A percentile compares a stretch with the other conserved stretches of the same genome.
Evolutionary conservation across 1,139 yeast species (phyloP).

Genomic region (Nakaseomyces bracarensis): DNA sequence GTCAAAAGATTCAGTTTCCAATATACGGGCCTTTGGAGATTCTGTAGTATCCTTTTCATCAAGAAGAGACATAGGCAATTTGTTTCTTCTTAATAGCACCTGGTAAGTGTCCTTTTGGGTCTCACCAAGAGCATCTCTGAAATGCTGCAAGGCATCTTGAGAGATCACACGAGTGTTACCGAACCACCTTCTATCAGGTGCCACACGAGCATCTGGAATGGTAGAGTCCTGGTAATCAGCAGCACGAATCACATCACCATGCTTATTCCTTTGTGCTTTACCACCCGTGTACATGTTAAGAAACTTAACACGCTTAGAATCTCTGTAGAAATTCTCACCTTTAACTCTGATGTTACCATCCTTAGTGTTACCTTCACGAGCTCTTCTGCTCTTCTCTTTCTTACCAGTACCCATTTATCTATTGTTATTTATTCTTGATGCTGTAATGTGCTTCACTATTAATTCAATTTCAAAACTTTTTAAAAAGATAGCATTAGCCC

Average conservation of each 20-base stretch:
- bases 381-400: slow-evolving; percentile 82
- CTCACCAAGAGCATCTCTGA: slow-evolving; percentile 89
- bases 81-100: slow-evolving; percentile 79
- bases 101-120: slow-evolving; percentile 81
- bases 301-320: slow-evolving; percentile 85
- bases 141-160: slow-evolving; percentile 90
- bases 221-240: slow-evolving; percentile 86
- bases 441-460: background rate
- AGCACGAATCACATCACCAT: slow-evolving; percentile 79
- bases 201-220: slow-evolving; percentile 85
- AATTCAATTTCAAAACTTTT: too few relatives aligned
- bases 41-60: slow-evolving; percentile 73
- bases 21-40: slow-evolving; percentile 67
- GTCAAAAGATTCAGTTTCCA: slow-evolving; percentile 80
- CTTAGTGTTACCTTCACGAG: slow-evolving; percentile 69
- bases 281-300: slow-evolving; percentile 91
- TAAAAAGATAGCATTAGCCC: too few relatives aligned
- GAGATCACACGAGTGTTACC: slow-evolving; percentile 96
- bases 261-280: slow-evolving; percentile 73
- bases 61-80: slow-evolving; percentile 88
- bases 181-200: slow-evolving; percentile 95
- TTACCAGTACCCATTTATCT: slow-evolving; percentile 94
- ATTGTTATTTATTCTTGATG: too few relatives aligned
- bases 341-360: slow-evolving; percentile 90
- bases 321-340: slow-evolving; percentile 94